phyloP scores from a whole-genome alignment of 164 flowering plant genomes.

The Tetracentron sinense region DNA sequence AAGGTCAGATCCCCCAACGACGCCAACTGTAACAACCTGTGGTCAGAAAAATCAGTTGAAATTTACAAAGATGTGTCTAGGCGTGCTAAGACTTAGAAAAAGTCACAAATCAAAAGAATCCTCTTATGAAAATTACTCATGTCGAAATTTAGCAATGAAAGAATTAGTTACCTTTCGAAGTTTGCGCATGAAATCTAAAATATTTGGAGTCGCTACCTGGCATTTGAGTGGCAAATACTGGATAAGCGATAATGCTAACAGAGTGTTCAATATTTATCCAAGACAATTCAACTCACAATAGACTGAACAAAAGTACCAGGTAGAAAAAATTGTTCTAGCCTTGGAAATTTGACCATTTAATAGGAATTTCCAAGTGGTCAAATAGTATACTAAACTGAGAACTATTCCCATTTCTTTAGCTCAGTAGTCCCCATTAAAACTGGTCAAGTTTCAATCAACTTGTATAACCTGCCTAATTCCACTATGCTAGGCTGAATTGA shows the following conservation, averaged over 20 bases:
- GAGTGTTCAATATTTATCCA: not conserved
- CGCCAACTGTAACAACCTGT: constrained; percentile 87
- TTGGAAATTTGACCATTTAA: too few species aligned
- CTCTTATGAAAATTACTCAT: not conserved
- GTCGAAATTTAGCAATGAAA: not conserved
- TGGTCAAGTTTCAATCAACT: too few species aligned
- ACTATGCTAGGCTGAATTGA: not conserved
- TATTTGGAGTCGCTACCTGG: constrained; percentile 63
- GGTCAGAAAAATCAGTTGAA: constrained; percentile 8
- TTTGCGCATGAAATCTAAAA: constrained; percentile 72
- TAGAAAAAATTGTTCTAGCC: not conserved
- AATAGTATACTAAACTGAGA: not conserved
- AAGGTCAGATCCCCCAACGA: constrained; percentile 97
- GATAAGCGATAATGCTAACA: constrained; percentile 6
- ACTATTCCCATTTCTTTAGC: not conserved
- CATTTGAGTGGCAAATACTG: constrained; percentile 6
- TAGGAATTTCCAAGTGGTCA: not conserved
- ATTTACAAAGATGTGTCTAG: constrained; percentile 1
- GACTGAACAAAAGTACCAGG: not conserved
- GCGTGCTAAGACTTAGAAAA: not conserved
- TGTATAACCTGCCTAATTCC: too few species aligned
- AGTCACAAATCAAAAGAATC: not conserved
- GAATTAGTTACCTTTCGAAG: constrained; percentile 60
- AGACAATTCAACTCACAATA: not conserved
- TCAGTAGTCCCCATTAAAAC: too few species aligned